These are phyloP conservation scores for Termitomyces sp. DNA, from an alignment of 768 basidiomycete genomes.

Conservation along the genomic window DNA sequence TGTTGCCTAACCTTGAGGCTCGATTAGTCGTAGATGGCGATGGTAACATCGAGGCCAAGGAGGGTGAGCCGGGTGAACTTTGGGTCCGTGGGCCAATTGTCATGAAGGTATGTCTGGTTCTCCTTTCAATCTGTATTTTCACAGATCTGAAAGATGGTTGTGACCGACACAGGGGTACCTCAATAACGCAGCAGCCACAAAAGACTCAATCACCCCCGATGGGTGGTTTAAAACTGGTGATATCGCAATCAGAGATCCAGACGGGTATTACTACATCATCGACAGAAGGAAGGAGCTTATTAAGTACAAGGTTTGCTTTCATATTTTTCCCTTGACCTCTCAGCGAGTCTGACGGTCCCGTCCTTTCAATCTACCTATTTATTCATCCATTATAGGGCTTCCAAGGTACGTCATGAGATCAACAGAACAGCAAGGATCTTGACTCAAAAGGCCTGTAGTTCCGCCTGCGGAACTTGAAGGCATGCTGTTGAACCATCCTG, in stretches of 20 bases:
- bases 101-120: slow-evolving; percentile 60
- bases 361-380: background rate
- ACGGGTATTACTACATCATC: slow-evolving; percentile 76
- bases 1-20: slow-evolving; percentile 77
- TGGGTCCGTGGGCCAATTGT: slow-evolving; percentile 78
- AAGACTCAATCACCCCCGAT: slow-evolving; percentile 63
- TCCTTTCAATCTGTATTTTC: background rate
- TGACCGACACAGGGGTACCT: slow-evolving; percentile 59
- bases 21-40: slow-evolving; percentile 67
- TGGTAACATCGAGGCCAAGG: slow-evolving; percentile 43
- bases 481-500: slow-evolving; percentile 69
- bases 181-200: slow-evolving; percentile 69
- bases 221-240: slow-evolving; percentile 93
- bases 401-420: slow-evolving; percentile 51
- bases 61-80: slow-evolving; percentile 71
- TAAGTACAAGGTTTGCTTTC: slow-evolving; percentile 59
- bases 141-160: background rate
- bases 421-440: background rate
- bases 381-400: slow-evolving; percentile 49
- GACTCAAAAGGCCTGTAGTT: slow-evolving; percentile 41
- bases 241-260: slow-evolving; percentile 62
- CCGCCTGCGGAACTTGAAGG: slow-evolving; percentile 87
- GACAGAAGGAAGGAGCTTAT: slow-evolving; percentile 76
- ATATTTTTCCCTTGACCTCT: background rate
- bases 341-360: background rate